A percentile compares a stretch with the other conserved stretches of the same genome.
Evolutionary conservation across 1,284 basidiomycete species (phyloP).

Genomic region (Cryptococcus neoformans): DNA sequence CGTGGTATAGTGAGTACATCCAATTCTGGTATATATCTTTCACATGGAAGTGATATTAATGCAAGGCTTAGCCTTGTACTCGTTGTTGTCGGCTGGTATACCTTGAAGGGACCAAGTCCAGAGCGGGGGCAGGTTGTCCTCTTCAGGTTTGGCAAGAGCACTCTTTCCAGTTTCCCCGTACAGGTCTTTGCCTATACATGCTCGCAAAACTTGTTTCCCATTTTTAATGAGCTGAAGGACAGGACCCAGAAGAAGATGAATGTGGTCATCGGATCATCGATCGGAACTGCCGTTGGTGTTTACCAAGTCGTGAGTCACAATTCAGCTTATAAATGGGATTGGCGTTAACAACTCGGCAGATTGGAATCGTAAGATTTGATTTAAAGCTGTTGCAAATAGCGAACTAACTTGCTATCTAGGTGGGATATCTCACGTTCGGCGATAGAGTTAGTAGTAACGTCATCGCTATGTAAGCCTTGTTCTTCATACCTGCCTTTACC

Average conservation of each 20-base stretch:
- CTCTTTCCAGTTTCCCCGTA: constrained; percentile 75
- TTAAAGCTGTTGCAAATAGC: background rate
- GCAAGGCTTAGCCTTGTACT: constrained; percentile 69
- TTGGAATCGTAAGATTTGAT: background rate
- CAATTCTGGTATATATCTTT: background rate
- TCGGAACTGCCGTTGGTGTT: constrained; percentile 71
- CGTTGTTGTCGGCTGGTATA: constrained; percentile 54
- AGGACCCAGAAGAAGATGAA: constrained; percentile 85
- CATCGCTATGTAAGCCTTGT: constrained; percentile 64
- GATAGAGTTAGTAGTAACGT: constrained; percentile 85
- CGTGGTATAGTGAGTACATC: constrained; percentile 62
- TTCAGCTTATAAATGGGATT: constrained; percentile 6
- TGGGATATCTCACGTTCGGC: constrained; percentile 94
- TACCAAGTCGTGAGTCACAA: constrained; percentile 59
- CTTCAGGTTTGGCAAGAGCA: constrained; percentile 38
- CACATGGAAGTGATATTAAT: background rate
- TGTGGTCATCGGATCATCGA: constrained; percentile 76
- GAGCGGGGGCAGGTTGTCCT: constrained; percentile 41
- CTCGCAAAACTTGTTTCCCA: constrained; percentile 71
- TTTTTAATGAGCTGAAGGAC: constrained; percentile 85
- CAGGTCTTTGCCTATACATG: constrained; percentile 95
- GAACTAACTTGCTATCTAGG: constrained; percentile 6
- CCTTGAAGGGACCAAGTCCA: constrained; percentile 41
- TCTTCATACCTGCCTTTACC: constrained; percentile 7
- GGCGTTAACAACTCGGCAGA: constrained; percentile 9